Base-by-base conservation (phyloP, 352 stramenopile genomes). In the Globisporangium carolinianum region DNA sequence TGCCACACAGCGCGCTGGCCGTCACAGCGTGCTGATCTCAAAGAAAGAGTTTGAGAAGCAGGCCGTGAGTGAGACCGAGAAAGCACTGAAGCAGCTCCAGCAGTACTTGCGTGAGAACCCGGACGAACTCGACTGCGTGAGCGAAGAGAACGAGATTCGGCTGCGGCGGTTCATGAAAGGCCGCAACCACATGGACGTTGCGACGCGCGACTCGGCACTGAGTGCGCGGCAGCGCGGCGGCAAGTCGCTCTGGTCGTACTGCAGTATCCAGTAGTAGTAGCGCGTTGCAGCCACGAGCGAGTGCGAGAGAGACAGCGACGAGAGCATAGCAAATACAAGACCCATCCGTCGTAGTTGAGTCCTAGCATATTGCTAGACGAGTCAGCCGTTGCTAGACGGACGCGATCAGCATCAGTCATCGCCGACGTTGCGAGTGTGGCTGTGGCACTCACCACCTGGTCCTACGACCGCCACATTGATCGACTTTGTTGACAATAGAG, bases 161-260 rank as follows among this genome's bases (percentile, higher is more conserved):
- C 61, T 94, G 58, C 80, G 82, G 47, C 77, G 81, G 50, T 94
- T 94, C 61, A 77, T 79, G 49, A 85, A 85, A 64, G 84, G 84
- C 10, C 70, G 79, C 45, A 73, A 89, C 59, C 84, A 94, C 60
- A 61, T 94, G 62, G 81, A 90, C 58, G 75, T 86, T 15, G 69
- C 76, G 38, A 74, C 73, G 42, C 63, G 73, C 35, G 78, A 87
- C 39, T 73, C 76, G 39, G 47, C 51, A 24, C 45, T 57, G 47
- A 55, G 48, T n/a, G 53, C 55, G 51, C 56, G 53, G 32, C 69
- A 75, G 55, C 72, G 71, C 6, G 61, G 67, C 38, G 65, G 59
- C 15, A 62, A 60, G 36, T 72, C 72, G 11, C 58, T 72, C 10
- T 76, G 69, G 71, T 79, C 67, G 61, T 68, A 68, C 51, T 82